Percentiles rank a stretch among this genome's conserved stretches.
These are phyloP conservation scores for Lactarius sanguifluus DNA, from an alignment of 768 basidiomycete species.

Conservation along the genomic window DNA sequence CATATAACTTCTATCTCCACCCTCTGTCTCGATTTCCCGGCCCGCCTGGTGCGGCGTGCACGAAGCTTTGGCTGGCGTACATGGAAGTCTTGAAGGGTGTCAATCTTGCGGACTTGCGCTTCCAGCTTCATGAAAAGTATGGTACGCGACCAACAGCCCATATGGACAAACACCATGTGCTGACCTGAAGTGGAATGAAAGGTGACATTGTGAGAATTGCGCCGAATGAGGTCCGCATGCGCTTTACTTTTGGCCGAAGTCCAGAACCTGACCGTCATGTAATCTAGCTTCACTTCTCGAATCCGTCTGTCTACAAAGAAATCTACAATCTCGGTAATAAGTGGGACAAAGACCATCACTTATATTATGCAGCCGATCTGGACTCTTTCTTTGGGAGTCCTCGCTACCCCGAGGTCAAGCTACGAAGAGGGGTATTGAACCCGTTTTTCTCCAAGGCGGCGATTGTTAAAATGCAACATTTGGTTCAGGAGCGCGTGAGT, in stretches of 20 bases:
- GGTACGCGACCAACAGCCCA: slow-evolving; percentile 1
- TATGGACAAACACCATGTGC: neutral
- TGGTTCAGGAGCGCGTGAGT: slow-evolving; percentile 6
- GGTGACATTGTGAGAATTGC: slow-evolving; percentile 8
- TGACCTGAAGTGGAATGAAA: neutral
- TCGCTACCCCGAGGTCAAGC: slow-evolving; percentile 7
- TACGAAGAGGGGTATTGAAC: slow-evolving; percentile 1
- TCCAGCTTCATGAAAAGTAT: slow-evolving; percentile 17
- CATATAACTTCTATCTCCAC: slow-evolving; percentile 14
- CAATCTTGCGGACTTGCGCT: slow-evolving; percentile 2
- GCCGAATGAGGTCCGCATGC: slow-evolving; percentile 3
- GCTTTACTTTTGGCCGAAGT: neutral
- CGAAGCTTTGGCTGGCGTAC: slow-evolving; percentile 13
- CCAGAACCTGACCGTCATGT: neutral
- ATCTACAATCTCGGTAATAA: slow-evolving; percentile 9
- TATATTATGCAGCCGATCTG: neutral
- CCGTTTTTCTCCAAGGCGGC: slow-evolving; percentile 5
- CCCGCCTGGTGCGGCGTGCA: slow-evolving; percentile 4
- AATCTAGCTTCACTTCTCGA: slow-evolving; percentile 4
- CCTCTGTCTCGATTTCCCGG: slow-evolving; percentile 16
- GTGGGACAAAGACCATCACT: slow-evolving; percentile 5
- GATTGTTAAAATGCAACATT: slow-evolving; percentile 4
- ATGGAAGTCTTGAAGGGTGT: slow-evolving; percentile 15
- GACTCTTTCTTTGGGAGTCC: slow-evolving; percentile 8
- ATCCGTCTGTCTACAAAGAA: slow-evolving; percentile 1